Conservation (phyloP, 2,329 filamentous ascomycete species). For the Verticillium isaacii region DNA sequence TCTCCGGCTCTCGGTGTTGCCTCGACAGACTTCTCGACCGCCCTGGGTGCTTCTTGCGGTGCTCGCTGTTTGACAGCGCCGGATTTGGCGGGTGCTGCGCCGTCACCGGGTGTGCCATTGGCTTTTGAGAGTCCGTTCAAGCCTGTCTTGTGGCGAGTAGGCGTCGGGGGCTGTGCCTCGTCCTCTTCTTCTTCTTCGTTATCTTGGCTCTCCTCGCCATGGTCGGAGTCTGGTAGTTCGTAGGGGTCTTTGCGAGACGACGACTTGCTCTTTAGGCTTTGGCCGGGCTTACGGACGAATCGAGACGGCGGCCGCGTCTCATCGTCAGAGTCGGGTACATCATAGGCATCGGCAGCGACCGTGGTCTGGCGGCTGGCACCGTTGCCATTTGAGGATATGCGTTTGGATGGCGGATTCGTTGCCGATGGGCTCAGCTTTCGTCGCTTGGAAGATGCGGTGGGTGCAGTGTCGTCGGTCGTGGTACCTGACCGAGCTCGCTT, state of each 20-base stretch:
- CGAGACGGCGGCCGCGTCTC: conserved; percentile 4
- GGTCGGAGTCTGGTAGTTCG: conserved; percentile 14
- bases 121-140: not conserved
- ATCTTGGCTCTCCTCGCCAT: conserved; percentile 4
- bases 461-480: not conserved
- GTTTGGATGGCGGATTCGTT: conserved; percentile 18
- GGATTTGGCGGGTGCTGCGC: not conserved
- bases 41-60: not conserved
- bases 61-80: not conserved
- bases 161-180: not conserved
- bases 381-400: not conserved
- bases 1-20: not conserved
- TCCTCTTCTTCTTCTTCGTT: not conserved
- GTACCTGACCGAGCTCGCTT: conserved; percentile 1
- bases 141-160: not conserved
- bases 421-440: conserved; percentile 23
- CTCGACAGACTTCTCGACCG: not conserved
- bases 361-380: conserved; percentile 1
- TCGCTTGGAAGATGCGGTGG: conserved; percentile 17
- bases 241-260: conserved; percentile 7
- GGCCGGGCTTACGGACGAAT: not conserved
- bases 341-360: conserved; percentile 8
- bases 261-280: not conserved
- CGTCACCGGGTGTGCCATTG: not conserved
- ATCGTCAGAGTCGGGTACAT: conserved; percentile 18